These are phyloP conservation scores for Fusarium fujikuroi DNA, from an alignment of 2,329 filamentous ascomycete genomes.

Conservation along the genomic window DNA sequence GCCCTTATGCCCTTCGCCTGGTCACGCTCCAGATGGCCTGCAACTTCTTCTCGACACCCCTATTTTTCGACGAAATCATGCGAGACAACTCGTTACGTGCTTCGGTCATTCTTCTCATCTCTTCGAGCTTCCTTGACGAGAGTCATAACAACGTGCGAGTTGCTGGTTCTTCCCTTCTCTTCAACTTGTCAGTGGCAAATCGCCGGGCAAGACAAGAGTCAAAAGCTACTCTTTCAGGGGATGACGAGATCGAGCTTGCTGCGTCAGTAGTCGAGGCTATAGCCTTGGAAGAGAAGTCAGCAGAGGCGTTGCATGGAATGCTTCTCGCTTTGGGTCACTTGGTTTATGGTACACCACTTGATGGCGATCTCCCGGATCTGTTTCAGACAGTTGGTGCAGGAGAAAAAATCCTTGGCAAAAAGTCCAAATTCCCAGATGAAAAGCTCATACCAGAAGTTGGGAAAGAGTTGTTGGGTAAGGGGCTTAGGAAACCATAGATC, in stretches of 20 bases:
- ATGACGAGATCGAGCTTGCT: conserved; percentile 81
- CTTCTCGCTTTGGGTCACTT: conserved; percentile 80
- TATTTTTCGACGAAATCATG: conserved; percentile 75
- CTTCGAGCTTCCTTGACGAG: conserved; percentile 81
- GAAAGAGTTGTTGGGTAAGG: conserved; percentile 61
- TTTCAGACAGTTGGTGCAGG: conserved; percentile 80
- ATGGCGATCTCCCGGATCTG: conserved; percentile 84
- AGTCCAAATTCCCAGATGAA: conserved; percentile 66
- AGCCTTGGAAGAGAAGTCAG: conserved; percentile 66
- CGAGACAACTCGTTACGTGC: conserved; percentile 61
- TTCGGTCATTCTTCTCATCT: conserved; percentile 75
- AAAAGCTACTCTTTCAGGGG: conserved; percentile 70
- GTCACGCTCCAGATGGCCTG: conserved; percentile 85
- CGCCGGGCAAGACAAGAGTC: conserved; percentile 70
- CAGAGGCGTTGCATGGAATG: conserved; percentile 80
- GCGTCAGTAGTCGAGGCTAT: conserved; percentile 84
- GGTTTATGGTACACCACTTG: conserved; percentile 73
- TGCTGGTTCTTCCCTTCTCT: conserved; percentile 83
- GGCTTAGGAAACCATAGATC: conserved; percentile 52
- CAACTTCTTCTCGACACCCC: conserved; percentile 81
- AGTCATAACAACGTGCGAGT: conserved; percentile 79
- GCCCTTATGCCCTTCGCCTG: conserved; percentile 84
- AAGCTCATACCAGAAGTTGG: conserved; percentile 67
- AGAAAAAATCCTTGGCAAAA: conserved; percentile 69
- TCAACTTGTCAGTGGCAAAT: conserved; percentile 81